A percentile compares a stretch with the other conserved stretches of the same genome.
Conservation (phyloP, 768 basidiomycete genomes). For the Pleurotus tuber-regium region DNA sequence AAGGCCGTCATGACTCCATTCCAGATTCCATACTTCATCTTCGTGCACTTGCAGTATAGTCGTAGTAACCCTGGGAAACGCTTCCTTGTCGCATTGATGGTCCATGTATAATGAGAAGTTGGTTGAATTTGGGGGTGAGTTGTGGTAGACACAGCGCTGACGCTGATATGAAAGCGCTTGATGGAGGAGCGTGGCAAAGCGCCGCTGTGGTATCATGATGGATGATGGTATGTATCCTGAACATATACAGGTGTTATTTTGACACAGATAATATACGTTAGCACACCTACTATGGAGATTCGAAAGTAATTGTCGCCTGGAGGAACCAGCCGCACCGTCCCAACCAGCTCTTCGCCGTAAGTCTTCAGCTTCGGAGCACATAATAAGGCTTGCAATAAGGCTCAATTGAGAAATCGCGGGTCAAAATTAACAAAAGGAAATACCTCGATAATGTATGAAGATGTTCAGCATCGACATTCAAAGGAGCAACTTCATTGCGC, state of each 20-base stretch:
- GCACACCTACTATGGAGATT: constrained; percentile 72
- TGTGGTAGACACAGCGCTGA: constrained; percentile 84
- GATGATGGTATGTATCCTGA: constrained; percentile 87
- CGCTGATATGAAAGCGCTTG: constrained; percentile 85
- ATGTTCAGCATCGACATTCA: constrained; percentile 76
- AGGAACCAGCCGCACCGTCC: constrained; percentile 85
- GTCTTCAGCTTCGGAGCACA: constrained; percentile 87
- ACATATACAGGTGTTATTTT: constrained; percentile 8
- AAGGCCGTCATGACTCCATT: constrained; percentile 90
- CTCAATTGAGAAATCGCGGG: not conserved
- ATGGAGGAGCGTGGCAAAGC: constrained; percentile 79
- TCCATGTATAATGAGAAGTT: constrained; percentile 86
- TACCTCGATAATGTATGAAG: constrained; percentile 89
- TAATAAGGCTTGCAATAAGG: constrained; percentile 64
- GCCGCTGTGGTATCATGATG: constrained; percentile 89
- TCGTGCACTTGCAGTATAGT: constrained; percentile 82
- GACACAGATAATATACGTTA: constrained; percentile 4
- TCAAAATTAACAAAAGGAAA: constrained; percentile 18
- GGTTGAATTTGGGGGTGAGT: constrained; percentile 50
- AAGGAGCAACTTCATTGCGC: constrained; percentile 83
- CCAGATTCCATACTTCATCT: constrained; percentile 95
- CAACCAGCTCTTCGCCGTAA: constrained; percentile 77
- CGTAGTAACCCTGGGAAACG: constrained; percentile 85
- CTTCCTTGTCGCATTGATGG: constrained; percentile 75
- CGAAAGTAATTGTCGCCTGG: constrained; percentile 71